phyloP scores from a whole-genome alignment of 176 grass and related monocot species.

The Cenchrus americanus region DNA sequence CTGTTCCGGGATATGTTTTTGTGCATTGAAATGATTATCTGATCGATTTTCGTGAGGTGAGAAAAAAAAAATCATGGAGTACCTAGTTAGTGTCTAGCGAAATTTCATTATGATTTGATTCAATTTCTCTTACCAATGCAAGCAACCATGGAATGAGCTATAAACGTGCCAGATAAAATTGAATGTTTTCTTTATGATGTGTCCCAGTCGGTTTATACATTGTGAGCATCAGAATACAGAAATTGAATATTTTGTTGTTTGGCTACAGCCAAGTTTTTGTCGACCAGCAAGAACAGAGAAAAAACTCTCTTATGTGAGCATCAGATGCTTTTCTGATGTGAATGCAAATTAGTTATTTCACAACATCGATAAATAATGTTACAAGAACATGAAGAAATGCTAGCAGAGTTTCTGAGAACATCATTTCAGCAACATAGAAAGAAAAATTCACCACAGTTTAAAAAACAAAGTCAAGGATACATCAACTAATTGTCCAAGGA shows the following conservation, averaged over 20 bases:
- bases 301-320: not conserved
- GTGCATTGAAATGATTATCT: slow-evolving; percentile 29
- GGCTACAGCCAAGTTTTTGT: not conserved
- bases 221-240: not conserved
- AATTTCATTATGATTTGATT: not conserved
- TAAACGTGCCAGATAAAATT: not conserved
- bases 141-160: not conserved
- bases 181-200: not conserved
- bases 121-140: not conserved
- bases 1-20: slow-evolving; percentile 16
- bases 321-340: not conserved
- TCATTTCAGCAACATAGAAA: no score
- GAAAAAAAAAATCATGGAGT: not conserved
- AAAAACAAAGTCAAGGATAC: no score
- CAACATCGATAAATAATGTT: no score
- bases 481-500: no score
- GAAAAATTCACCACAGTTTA: no score
- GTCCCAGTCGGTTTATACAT: not conserved
- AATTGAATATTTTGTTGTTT: not conserved
- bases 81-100: not conserved
- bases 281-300: not conserved
- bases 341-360: not conserved
- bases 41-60: not conserved
- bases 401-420: no score
- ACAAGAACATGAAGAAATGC: no score